Evolutionary conservation across 805 yeast species (phyloP).

Genomic region (Barnettozyma californica): DNA sequence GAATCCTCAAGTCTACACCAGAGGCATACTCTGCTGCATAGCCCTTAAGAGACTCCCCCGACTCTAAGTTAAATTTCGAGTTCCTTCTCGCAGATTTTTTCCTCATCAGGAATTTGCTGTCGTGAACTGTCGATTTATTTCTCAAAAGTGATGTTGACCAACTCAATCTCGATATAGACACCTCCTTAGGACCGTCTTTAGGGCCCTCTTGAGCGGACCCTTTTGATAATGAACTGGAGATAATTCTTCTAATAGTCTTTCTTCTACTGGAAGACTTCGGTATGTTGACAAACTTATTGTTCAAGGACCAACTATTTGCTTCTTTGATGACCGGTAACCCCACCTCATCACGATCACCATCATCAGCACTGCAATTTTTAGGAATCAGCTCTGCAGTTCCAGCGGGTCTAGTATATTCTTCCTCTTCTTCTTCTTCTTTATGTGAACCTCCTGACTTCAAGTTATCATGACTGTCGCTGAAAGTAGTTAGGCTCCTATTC

Average conservation of each 20-base stretch:
- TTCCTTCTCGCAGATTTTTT: not conserved
- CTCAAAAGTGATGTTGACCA: slow-evolving; percentile 14
- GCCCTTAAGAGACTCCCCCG: slow-evolving; percentile 22
- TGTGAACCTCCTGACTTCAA: not conserved
- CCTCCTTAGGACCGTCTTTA: not conserved
- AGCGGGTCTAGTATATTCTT: not conserved
- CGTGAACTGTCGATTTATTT: not conserved
- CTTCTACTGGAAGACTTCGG: slow-evolving; percentile 4
- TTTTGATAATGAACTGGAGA: slow-evolving; percentile 13
- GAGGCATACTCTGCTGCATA: slow-evolving; percentile 16
- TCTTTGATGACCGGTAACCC: not conserved
- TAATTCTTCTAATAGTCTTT: slow-evolving; percentile 16
- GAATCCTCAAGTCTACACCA: slow-evolving; percentile 10
- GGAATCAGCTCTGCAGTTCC: not conserved
- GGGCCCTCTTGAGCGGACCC: not conserved
- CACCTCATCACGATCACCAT: not conserved
- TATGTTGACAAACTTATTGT: slow-evolving; percentile 13
- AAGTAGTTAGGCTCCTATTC: not conserved
- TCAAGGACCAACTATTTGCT: not conserved
- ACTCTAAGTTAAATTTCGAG: slow-evolving; percentile 16
- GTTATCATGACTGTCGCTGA: slow-evolving; percentile 4
- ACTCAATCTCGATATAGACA: slow-evolving; percentile 1
- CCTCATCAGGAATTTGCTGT: not conserved
- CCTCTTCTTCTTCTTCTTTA: not conserved
- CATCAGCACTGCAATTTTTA: not conserved